Conservation (phyloP, 2,329 filamentous ascomycete species). For the Colletotrichum echinochloae region DNA sequence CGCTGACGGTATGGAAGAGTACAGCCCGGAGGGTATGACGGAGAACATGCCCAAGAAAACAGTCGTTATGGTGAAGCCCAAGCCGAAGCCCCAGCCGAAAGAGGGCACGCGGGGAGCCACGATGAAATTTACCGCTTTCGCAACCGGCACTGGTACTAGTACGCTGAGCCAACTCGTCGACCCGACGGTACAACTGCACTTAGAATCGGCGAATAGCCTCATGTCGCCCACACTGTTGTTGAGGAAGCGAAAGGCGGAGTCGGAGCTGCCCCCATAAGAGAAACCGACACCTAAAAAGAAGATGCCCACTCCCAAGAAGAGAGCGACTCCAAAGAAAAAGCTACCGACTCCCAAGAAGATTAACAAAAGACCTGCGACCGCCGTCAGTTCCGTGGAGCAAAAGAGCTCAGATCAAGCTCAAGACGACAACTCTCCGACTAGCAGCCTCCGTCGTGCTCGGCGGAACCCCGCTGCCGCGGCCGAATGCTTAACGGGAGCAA, state of each 20-base stretch:
- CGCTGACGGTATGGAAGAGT: neutral
- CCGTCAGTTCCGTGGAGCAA: neutral
- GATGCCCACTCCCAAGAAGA: neutral
- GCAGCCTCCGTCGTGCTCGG: neutral
- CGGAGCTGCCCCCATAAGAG: neutral
- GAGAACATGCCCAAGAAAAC: neutral
- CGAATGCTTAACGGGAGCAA: neutral
- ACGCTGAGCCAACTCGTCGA: neutral
- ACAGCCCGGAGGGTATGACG: neutral
- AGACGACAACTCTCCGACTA: neutral
- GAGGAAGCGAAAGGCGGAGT: neutral
- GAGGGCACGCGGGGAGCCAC: no score
- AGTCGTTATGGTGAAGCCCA: fast-evolving
- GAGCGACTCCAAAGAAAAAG: neutral
- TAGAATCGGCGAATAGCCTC: neutral
- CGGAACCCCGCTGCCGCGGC: neutral
- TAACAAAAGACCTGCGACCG: fast-evolving
- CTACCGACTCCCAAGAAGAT: neutral
- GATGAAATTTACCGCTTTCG: neutral
- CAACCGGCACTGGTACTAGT: fast-evolving
- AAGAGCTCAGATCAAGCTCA: no score
- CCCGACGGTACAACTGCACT: neutral
- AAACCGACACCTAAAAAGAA: neutral
- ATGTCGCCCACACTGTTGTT: neutral
- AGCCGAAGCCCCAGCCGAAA: no score